Evolutionary conservation across 1,139 yeast genomes (phyloP).

Genomic region (Kodamaea alishanica): DNA sequence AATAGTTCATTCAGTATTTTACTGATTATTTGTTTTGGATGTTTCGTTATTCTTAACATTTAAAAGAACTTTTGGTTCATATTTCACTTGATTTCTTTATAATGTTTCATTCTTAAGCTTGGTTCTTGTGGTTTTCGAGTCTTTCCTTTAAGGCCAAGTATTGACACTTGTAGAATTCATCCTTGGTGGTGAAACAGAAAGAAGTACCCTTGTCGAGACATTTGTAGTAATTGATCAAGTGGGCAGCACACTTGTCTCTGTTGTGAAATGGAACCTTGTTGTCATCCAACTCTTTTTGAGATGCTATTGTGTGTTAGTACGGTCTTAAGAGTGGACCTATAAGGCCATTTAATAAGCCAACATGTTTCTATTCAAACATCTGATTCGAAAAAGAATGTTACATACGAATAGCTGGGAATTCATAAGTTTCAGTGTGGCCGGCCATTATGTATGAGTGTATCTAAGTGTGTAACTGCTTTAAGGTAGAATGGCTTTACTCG

Average conservation of each 20-base stretch:
- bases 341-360: not conserved
- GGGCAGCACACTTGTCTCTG: slow-evolving; percentile 49
- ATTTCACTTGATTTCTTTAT: not conserved
- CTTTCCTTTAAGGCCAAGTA: slow-evolving; percentile 44
- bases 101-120: slow-evolving; percentile 6
- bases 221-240: slow-evolving; percentile 42
- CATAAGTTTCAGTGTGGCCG: slow-evolving; percentile 15
- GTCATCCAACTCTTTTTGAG: slow-evolving; percentile 42
- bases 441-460: slow-evolving; percentile 9
- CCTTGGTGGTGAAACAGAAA: slow-evolving; percentile 41
- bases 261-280: slow-evolving; percentile 44
- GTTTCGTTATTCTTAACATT: too few relatives aligned
- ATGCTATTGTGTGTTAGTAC: slow-evolving; percentile 21
- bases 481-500: too few relatives aligned
- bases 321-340: not conserved
- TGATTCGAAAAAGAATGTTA: not conserved
- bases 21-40: too few relatives aligned
- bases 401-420: slow-evolving; percentile 18
- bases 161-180: slow-evolving; percentile 47
- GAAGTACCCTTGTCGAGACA: slow-evolving; percentile 48
- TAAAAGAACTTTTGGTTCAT: too few relatives aligned
- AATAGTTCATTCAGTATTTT: too few relatives aligned
- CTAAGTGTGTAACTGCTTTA: too few relatives aligned
- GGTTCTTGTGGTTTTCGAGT: slow-evolving; percentile 26
- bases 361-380: not conserved